Percentiles rank a stretch among this genome's conserved stretches.
Conservation (phyloP, 495 filamentous ascomycete species). For the Pyrenopolyporus hunteri region DNA sequence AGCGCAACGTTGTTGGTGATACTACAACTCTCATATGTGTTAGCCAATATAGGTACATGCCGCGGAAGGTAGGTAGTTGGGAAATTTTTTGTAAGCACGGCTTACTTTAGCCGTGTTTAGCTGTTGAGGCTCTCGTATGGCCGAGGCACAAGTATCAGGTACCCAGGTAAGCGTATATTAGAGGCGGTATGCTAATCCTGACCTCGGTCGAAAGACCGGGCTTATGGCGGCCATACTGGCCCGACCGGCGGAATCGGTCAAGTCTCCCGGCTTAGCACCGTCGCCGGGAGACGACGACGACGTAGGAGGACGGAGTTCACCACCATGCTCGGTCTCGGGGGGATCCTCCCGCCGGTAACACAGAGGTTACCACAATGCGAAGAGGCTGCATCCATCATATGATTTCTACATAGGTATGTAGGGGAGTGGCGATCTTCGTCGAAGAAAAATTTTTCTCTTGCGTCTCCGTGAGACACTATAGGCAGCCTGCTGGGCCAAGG, state of each 20-base stretch:
- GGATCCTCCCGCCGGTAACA: neutral
- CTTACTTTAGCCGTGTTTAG: too few relatives aligned
- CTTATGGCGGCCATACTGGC: too few relatives aligned
- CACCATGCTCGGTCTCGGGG: neutral
- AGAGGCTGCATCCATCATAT: neutral
- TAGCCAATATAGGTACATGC: neutral
- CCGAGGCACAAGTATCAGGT: too few relatives aligned
- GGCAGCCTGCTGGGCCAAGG: neutral
- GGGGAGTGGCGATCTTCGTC: neutral
- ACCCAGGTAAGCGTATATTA: too few relatives aligned
- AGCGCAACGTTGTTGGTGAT: neutral
- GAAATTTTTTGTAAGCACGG: too few relatives aligned
- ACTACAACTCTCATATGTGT: neutral
- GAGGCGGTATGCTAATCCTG: too few relatives aligned
- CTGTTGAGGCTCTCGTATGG: too few relatives aligned
- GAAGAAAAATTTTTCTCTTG: neutral
- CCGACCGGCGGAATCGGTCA: too few relatives aligned
- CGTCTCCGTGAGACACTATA: slow-evolving; percentile 1
- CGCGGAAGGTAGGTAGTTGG: too few relatives aligned
- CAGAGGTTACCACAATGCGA: neutral
- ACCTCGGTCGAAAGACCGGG: too few relatives aligned
- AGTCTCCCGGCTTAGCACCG: neutral
- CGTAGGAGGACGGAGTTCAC: neutral
- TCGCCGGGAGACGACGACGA: neutral
- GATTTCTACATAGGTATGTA: neutral